Conservation (phyloP, 352 stramenopile species). For the Blastocystis sp. region DNA sequence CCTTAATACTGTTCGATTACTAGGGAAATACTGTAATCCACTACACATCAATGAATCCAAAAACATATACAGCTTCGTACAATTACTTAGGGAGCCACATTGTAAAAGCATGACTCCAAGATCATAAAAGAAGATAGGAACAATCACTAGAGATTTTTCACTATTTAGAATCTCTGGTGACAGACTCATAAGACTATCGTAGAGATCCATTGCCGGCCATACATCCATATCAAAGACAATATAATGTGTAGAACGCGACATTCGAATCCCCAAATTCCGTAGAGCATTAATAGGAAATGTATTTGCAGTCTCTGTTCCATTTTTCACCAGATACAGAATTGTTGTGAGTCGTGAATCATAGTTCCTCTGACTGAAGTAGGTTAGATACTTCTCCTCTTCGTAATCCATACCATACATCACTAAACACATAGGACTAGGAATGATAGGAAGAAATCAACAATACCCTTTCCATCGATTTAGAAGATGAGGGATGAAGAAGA, state of each 20-base stretch:
- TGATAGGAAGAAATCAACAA: background rate
- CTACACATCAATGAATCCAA: background rate
- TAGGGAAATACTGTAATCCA: background rate
- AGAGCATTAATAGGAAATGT: constrained; percentile 44
- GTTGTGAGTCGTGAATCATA: background rate
- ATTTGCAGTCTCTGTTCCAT: background rate
- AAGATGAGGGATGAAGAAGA: constrained; percentile 43
- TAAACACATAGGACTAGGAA: background rate
- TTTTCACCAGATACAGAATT: constrained; percentile 37
- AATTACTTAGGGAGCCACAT: constrained; percentile 9
- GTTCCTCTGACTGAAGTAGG: background rate
- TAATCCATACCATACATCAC: constrained; percentile 18
- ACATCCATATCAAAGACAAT: constrained; percentile 45
- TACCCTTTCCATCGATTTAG: constrained; percentile 6
- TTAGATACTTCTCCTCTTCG: constrained; percentile 14
- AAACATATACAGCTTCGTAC: background rate
- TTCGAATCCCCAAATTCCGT: constrained; percentile 29
- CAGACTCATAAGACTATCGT: background rate
- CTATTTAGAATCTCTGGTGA: background rate
- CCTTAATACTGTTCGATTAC: background rate
- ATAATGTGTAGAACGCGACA: background rate
- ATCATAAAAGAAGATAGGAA: constrained; percentile 32
- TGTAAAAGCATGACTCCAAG: background rate
- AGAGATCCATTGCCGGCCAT: background rate
- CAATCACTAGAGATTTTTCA: constrained; percentile 6